A percentile compares a stretch with the other conserved stretches of the same genome.
Conservation (phyloP, 2,329 filamentous ascomycete genomes). For the Aquanectria penicillioides region DNA sequence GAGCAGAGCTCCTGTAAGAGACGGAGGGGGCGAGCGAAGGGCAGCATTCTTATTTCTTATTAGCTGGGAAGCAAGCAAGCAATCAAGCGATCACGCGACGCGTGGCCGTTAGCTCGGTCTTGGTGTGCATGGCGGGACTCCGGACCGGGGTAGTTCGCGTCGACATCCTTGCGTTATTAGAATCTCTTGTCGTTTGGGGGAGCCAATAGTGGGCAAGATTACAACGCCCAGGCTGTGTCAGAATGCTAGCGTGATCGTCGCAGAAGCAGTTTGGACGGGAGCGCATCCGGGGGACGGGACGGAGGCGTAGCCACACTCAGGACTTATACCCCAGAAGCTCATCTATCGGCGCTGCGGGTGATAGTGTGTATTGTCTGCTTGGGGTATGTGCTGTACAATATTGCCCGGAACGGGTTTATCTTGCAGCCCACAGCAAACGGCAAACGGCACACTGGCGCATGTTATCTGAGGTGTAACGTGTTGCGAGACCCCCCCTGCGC, state of each 20-base stretch:
- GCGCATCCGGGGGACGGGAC: constrained; percentile 5
- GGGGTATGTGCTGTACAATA: no score
- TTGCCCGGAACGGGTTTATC: no score
- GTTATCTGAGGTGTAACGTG: no score
- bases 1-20: no score
- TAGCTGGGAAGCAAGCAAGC: not conserved
- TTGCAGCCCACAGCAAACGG: no score
- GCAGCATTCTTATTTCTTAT: not conserved
- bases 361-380: no score
- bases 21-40: not conserved
- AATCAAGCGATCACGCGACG: constrained; percentile 5
- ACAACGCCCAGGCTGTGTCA: no score
- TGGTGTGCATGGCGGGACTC: constrained; percentile 5
- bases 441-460: no score
- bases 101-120: not conserved
- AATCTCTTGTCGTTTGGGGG: not conserved
- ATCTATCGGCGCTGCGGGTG: no score
- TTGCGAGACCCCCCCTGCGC: no score
- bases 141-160: not conserved
- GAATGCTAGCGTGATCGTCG: no score
- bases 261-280: not conserved
- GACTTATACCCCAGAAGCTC: not conserved
- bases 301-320: no score
- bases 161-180: not conserved
- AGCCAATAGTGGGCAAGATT: not conserved